A percentile compares a stretch with the other conserved stretches of the same genome.
phyloP scores from a whole-genome alignment of 176 grass and related monocot genomes.

The Rhynchospora tenuis region DNA sequence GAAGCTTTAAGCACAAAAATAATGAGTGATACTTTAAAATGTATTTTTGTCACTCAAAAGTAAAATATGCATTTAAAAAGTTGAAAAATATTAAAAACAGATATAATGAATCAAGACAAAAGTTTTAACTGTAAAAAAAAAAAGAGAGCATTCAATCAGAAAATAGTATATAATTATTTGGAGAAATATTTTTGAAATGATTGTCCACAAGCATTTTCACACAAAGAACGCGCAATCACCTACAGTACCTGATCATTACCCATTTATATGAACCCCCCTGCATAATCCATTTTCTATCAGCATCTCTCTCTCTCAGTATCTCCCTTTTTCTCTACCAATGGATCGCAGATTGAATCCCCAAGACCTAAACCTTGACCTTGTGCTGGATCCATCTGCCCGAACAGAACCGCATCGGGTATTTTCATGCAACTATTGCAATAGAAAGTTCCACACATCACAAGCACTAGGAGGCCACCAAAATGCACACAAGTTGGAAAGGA shows the following conservation, averaged over 20 bases:
- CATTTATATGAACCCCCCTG: conserved; percentile 15
- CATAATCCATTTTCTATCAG: not conserved
- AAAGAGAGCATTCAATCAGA: too few relatives aligned
- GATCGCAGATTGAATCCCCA: not conserved
- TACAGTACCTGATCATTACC: not conserved
- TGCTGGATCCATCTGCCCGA: not conserved
- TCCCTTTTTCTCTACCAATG: not conserved
- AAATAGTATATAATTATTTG: too few relatives aligned
- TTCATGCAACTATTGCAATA: conserved; percentile 31
- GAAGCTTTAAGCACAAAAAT: too few relatives aligned
- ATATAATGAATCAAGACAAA: too few relatives aligned
- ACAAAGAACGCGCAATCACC: not conserved
- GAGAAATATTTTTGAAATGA: not conserved
- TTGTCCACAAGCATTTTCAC: not conserved
- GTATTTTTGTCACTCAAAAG: too few relatives aligned
- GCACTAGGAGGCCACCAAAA: conserved; percentile 39
- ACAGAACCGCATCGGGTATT: conserved; percentile 10
- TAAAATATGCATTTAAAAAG: too few relatives aligned
- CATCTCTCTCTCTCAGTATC: not conserved
- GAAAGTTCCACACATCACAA: conserved; percentile 36
- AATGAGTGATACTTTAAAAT: too few relatives aligned
- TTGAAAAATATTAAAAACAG: too few relatives aligned
- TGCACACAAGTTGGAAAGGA: conserved; percentile 37
- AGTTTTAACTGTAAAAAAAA: too few relatives aligned
- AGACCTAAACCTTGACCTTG: conserved; percentile 29